These are phyloP conservation scores for Solanum chacoense DNA, from an alignment of 305 asterid genomes.

Conservation along the genomic window DNA sequence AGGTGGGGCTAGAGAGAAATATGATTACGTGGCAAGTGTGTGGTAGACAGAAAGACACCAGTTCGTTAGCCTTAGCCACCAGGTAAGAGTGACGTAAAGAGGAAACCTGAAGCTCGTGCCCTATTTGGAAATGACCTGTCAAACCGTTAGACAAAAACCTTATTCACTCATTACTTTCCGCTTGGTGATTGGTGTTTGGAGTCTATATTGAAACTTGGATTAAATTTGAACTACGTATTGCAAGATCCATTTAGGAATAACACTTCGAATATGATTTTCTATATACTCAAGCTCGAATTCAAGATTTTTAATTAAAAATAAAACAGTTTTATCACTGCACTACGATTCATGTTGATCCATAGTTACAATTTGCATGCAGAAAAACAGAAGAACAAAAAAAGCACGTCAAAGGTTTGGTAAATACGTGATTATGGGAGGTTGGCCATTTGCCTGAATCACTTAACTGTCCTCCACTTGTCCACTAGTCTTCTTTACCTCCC, in stretches of 20 bases:
- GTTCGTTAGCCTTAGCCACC: neutral
- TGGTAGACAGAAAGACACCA: neutral
- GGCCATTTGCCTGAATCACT: neutral
- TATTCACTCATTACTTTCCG: neutral
- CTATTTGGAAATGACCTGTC: constrained; percentile 2
- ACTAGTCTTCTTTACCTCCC: neutral
- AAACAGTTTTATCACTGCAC: no score
- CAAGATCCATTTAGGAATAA: no score
- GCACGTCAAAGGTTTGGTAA: neutral
- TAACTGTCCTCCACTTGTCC: neutral
- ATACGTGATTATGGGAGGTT: neutral
- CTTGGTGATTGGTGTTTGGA: no score
- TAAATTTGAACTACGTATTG: no score
- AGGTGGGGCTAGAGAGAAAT: neutral
- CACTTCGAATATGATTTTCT: no score
- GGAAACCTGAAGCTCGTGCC: constrained; percentile 5
- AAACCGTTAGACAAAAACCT: constrained; percentile 14
- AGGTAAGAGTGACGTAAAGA: neutral
- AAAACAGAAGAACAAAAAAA: neutral
- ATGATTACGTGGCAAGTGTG: neutral
- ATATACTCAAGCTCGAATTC: fast-evolving
- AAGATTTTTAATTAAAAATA: no score
- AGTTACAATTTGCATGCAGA: neutral
- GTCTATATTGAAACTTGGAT: no score
- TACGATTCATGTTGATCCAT: fast-evolving